Evolutionary conservation across 345 rosid species (phyloP), one percentile per base, ranked within the genome.

Genomic region (Microthlaspi erraticum): DNA sequence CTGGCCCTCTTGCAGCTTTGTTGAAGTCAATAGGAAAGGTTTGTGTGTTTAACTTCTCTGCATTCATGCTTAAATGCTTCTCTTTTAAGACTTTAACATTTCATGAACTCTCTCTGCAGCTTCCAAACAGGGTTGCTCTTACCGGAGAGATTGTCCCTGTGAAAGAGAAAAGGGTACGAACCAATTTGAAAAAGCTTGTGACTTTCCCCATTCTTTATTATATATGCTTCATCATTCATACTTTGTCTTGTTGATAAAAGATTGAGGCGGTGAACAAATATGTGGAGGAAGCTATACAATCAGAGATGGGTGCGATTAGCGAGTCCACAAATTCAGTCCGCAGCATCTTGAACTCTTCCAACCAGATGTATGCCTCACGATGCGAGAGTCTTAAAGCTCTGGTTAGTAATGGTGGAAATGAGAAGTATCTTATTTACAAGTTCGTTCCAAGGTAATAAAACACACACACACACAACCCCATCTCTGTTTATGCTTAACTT

Each of bases 131-230:
- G 70, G 83, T 88, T 76, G 97, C 96, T 78, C 68, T 93, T 58
- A 86, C 81, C 13, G 98, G 98, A 60, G 93, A 90, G 62, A 78
- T 87, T 44, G 45, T 77, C 65, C 85, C 93, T 79, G 87, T 93
- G 50, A 81, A 73, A 49, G 88, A 81, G 44, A 82, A 84, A 74
- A 87, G 85, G 87, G 98, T 93, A 66, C 63, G 55, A 49, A 18
- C 14, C 2, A 36, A 2, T 68, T 53, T 16, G 37, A 29, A 1
- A 5, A 59, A 48, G 18, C 2, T 36, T 12, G 1, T 44, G 34
- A 32, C 31, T 42, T 6, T 52, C 1, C 9, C 9, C 20, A 12
- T 42, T 68, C 44, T 55, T 62, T 62, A 3, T 16, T 36, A 55
- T 44, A 0, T 26, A 2, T 26, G 3, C 29, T 59, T 74, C 38